Evolutionary conservation across 1,284 basidiomycete genomes (phyloP).

Genomic region (Trametes polyzona): DNA sequence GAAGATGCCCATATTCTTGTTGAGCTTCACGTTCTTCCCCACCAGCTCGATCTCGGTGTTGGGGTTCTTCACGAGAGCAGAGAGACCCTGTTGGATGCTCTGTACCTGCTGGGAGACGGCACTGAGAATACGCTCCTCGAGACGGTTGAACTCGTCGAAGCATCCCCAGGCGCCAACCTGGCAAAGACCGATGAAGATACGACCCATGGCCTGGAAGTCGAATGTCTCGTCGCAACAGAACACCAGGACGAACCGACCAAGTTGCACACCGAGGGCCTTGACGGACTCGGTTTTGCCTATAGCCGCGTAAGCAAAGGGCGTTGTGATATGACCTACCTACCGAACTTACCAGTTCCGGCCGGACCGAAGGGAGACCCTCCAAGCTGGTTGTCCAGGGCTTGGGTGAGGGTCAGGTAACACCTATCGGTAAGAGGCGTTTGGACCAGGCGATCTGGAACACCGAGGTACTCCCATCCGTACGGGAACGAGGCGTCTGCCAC

Average conservation of each 20-base stretch:
- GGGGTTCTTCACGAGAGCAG: slow-evolving; percentile 78
- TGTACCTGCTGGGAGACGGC: slow-evolving; percentile 99
- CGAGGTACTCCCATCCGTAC: slow-evolving; percentile 99
- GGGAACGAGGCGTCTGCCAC: slow-evolving; percentile 94
- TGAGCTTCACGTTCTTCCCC: slow-evolving; percentile 92
- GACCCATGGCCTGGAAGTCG: slow-evolving; percentile 99
- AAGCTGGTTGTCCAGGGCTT: slow-evolving; percentile 92
- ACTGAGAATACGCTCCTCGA: slow-evolving; percentile 97
- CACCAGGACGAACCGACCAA: slow-evolving; percentile 97
- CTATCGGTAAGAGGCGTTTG: slow-evolving; percentile 99
- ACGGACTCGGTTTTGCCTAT: slow-evolving; percentile 98
- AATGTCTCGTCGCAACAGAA: slow-evolving; percentile 99
- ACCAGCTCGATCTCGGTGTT: slow-evolving; percentile 94
- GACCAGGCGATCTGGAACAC: slow-evolving; percentile 95
- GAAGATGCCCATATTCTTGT: slow-evolving; percentile 94
- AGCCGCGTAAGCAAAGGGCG: slow-evolving; percentile 1
- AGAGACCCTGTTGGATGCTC: slow-evolving; percentile 95
- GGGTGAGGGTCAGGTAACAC: slow-evolving; percentile 95
- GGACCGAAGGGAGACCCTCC: slow-evolving; percentile 98
- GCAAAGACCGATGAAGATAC: slow-evolving; percentile 98
- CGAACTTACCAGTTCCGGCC: slow-evolving; percentile 88
- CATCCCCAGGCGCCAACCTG: slow-evolving; percentile 99
- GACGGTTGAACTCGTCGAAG: slow-evolving; percentile 97
- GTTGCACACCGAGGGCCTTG: slow-evolving; percentile 96
- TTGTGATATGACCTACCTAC: background rate